Evolutionary conservation across 495 filamentous ascomycete species (phyloP).

Genomic region (Penicillium soppii): DNA sequence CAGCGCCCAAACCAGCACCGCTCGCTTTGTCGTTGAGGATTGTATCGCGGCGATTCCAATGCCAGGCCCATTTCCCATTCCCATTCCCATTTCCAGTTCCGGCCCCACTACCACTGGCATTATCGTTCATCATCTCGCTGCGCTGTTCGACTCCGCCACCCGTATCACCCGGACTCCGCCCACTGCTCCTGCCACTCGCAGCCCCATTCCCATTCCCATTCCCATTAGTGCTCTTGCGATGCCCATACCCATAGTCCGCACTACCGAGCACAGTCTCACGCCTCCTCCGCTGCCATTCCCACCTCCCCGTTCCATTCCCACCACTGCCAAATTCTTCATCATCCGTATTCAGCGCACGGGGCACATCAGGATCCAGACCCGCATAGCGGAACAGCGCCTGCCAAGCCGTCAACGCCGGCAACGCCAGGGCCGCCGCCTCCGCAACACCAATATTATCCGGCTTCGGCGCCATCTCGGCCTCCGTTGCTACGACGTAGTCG

Average conservation of each 20-base stretch:
- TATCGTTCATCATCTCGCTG: not conserved
- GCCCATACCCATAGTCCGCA: not conserved
- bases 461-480: conserved; percentile 50
- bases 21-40: not conserved
- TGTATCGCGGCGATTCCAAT: conserved; percentile 2
- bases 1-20: not conserved
- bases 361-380: conserved; percentile 28
- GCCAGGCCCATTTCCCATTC: conserved; percentile 7
- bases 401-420: conserved; percentile 56
- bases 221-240: not conserved
- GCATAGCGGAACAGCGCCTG: conserved; percentile 58
- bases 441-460: conserved; percentile 46
- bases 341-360: not conserved
- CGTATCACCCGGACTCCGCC: not conserved
- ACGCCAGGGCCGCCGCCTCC: conserved; percentile 52
- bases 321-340: conserved; percentile 2
- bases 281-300: conserved; percentile 1
- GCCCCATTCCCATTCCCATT: not conserved
- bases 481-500: conserved; percentile 50
- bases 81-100: not conserved
- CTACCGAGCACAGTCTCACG: not conserved
- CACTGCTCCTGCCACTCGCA: not conserved
- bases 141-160: not conserved
- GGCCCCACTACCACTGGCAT: not conserved
- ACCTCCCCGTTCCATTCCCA: not conserved